Evolutionary conservation across 306 rosid genomes (phyloP), one percentile per base, ranked within the genome.

Genomic region (Prunus salicina): DNA sequence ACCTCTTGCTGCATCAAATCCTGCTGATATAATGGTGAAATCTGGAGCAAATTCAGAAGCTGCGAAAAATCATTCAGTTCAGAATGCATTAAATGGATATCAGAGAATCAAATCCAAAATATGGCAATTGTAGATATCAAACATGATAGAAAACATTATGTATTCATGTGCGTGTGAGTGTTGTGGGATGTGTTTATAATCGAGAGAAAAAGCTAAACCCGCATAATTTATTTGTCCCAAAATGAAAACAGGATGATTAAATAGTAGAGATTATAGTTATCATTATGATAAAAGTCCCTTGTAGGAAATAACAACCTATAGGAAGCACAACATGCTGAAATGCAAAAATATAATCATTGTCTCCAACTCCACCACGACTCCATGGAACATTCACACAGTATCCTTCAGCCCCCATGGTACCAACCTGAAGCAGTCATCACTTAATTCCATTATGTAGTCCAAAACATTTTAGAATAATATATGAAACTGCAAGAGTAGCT

Each of bases 1-100:
- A 63, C 99, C 99, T 87, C 97, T 89, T 25, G 99, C 99, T 74
- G 99, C 99, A 91, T 95, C 99, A 86, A 95, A 95, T 81, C 99
- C 99, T 2, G 99, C 99, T 76, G 99, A 95, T 90, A 95, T 86
- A 76, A 95, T 92, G 84, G 90, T 89, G 76, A 95, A 80, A 86
- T 92, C 99, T 3, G 99, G 99, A 72, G 90, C 85, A 73, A 92
- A 95, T 81, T 88, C 90, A 49, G 91, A 83, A 82, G 97, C 99
- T 95, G 97, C 75, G 79, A 88, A 79, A 63, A 78, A 41, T 52
- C 53, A 84, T 10, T 27, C 18, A 57, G 56, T 78, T 83, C 34
- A 80, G 71, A 74, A 64, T 25, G 50, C 34, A 69, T 69, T 77
- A 78, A 57, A 56, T 43, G 67, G 61, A 52, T 66, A 27, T 65